phyloP scores from a whole-genome alignment of 2,329 filamentous ascomycete species.

The Cercospora zeae-maydis region DNA sequence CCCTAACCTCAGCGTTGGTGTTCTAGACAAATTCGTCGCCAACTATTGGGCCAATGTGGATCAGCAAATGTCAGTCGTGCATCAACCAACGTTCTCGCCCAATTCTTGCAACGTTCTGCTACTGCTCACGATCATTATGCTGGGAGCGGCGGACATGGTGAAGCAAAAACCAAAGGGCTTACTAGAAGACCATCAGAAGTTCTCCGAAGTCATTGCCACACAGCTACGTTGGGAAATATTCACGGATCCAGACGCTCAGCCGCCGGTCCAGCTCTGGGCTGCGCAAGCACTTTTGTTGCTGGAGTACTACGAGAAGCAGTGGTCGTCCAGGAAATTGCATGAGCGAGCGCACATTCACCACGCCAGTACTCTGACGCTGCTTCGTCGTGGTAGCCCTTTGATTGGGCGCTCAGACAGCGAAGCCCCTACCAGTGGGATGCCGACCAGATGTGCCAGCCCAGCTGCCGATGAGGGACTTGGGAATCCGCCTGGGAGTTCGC shows the following conservation, averaged over 20 bases:
- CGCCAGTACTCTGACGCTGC: constrained; percentile 85
- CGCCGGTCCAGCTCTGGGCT: constrained; percentile 88
- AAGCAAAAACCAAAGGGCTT: constrained; percentile 69
- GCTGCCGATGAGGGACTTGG: neutral
- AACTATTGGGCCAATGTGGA: constrained; percentile 94
- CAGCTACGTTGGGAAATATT: constrained; percentile 91
- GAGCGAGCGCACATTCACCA: constrained; percentile 94
- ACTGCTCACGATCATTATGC: constrained; percentile 80
- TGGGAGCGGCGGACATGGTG: constrained; percentile 82
- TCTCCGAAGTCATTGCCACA: constrained; percentile 85
- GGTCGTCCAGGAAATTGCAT: constrained; percentile 82
- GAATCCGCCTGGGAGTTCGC: neutral
- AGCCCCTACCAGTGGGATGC: constrained; percentile 64
- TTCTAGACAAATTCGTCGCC: constrained; percentile 88
- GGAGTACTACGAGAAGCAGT: constrained; percentile 95
- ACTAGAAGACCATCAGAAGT: constrained; percentile 68
- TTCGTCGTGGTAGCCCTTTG: constrained; percentile 84
- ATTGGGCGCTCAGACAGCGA: constrained; percentile 80
- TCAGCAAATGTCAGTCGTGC: constrained; percentile 83
- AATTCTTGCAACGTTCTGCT: constrained; percentile 77
- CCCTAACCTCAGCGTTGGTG: constrained; percentile 69
- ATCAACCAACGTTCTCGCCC: constrained; percentile 84
- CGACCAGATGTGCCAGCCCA: constrained; percentile 19
- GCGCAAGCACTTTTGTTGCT: constrained; percentile 84
- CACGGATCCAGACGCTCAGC: constrained; percentile 78